These are phyloP conservation scores for Leccinellum albellum DNA, from an alignment of 768 basidiomycete genomes.

Conservation along the genomic window DNA sequence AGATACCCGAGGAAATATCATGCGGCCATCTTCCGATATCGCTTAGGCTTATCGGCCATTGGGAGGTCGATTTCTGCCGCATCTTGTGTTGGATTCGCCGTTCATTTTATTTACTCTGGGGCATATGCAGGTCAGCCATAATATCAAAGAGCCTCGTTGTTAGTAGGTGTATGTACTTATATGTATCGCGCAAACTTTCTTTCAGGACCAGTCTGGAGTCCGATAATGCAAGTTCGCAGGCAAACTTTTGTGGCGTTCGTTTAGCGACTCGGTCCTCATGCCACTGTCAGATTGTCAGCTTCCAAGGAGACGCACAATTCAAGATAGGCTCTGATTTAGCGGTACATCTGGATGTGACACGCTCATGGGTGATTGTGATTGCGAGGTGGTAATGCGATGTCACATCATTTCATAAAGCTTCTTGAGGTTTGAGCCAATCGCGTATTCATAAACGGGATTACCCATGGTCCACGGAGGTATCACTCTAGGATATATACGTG, in stretches of 20 bases:
- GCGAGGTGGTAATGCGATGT: neutral
- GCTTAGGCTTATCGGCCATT: neutral
- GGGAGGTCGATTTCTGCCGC: neutral
- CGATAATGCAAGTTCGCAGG: neutral
- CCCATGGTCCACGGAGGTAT: neutral
- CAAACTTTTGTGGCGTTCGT: neutral
- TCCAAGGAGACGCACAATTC: neutral
- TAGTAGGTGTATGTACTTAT: too few relatives aligned
- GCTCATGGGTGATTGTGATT: neutral
- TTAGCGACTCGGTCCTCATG: neutral
- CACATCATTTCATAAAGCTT: neutral
- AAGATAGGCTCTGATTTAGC: neutral
- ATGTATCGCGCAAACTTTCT: too few relatives aligned
- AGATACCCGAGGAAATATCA: neutral
- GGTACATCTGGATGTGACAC: neutral
- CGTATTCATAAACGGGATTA: neutral
- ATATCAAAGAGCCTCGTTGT: too few relatives aligned
- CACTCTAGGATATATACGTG: constrained; percentile 8
- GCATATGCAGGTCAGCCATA: too few relatives aligned
- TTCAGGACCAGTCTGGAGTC: neutral
- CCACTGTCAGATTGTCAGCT: neutral
- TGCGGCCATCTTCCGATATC: neutral
- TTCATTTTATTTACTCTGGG: neutral
- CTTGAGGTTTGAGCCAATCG: neutral
- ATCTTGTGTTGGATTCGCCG: neutral